phyloP scores from a whole-genome alignment of 176 grass and related monocot species.

The Triticum timopheevii region DNA sequence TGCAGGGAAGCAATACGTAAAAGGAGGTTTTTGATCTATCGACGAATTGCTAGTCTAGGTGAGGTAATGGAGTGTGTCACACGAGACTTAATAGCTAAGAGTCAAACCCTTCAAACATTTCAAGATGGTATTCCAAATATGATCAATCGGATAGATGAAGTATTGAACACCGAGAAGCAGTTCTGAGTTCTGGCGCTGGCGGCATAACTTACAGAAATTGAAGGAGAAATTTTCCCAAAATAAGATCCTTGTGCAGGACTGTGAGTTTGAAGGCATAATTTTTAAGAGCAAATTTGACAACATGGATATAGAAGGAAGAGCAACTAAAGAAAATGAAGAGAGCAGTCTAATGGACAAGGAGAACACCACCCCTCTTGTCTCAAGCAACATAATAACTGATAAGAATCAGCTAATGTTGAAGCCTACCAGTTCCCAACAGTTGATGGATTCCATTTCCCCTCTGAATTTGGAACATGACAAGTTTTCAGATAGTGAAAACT shows the following conservation, averaged over 20 bases:
- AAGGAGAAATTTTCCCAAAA: constrained; percentile 22
- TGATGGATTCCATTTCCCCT: constrained; percentile 49
- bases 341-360: constrained; percentile 48
- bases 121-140: too few species aligned
- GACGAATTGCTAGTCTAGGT: too few species aligned
- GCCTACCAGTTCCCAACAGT: constrained; percentile 39
- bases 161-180: too few species aligned
- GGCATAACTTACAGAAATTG: too few species aligned
- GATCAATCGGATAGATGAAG: too few species aligned
- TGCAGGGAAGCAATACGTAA: too few species aligned
- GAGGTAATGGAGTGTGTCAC: too few species aligned
- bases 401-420: constrained; percentile 32
- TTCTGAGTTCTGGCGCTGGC: too few species aligned
- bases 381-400: constrained; percentile 35
- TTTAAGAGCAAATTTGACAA: constrained; percentile 43
- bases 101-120: too few species aligned
- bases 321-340: constrained; percentile 43
- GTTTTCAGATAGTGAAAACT: constrained; percentile 41
- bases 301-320: constrained; percentile 23
- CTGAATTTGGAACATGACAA: constrained; percentile 31
- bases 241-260: not conserved
- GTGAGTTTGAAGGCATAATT: constrained; percentile 15
- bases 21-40: too few species aligned
- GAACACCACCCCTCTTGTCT: constrained; percentile 45
- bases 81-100: too few species aligned